These are phyloP conservation scores for Deinandra increscens DNA, from an alignment of 129 eudicot genomes.

Conservation along the genomic window DNA sequence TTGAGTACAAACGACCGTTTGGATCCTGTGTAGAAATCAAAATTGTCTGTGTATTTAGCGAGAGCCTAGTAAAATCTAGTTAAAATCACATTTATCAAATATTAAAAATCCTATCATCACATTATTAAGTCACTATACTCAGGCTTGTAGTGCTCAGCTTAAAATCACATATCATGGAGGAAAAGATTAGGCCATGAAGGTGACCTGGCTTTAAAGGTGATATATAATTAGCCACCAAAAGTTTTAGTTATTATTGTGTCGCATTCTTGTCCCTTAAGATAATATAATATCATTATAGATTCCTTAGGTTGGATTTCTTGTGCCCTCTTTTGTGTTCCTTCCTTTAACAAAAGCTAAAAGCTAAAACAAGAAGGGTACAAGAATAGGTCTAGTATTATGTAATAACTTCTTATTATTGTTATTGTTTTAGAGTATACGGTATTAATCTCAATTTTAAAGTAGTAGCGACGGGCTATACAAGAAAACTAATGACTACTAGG, in stretches of 20 bases:
- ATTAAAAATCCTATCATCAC: too few species aligned
- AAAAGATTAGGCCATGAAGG: conserved; percentile 17
- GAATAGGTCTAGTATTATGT: not conserved
- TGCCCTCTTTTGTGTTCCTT: conserved; percentile 30
- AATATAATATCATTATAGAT: conserved; percentile 28
- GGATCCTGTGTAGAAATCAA: too few species aligned
- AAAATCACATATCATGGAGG: not conserved
- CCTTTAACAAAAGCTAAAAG: conserved; percentile 28
- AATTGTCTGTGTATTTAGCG: too few species aligned
- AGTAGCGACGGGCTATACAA: too few species aligned
- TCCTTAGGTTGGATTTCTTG: conserved; percentile 37
- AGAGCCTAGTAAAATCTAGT: too few species aligned
- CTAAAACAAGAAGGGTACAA: too few species aligned
- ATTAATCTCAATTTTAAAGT: too few species aligned
- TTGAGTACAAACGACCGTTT: too few species aligned
- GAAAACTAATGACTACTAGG: too few species aligned
- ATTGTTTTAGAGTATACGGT: too few species aligned
- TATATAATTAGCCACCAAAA: conserved; percentile 20
- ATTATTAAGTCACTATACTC: not conserved
- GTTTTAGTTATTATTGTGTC: conserved; percentile 33
- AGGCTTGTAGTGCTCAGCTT: too few species aligned
- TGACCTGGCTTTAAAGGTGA: conserved; percentile 28
- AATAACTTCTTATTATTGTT: not conserved
- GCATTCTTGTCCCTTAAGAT: conserved; percentile 33
- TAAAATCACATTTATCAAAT: too few species aligned